Evolutionary conservation across 2,329 filamentous ascomycete species (phyloP).

Genomic region (Parascedosporium putredinis): DNA sequence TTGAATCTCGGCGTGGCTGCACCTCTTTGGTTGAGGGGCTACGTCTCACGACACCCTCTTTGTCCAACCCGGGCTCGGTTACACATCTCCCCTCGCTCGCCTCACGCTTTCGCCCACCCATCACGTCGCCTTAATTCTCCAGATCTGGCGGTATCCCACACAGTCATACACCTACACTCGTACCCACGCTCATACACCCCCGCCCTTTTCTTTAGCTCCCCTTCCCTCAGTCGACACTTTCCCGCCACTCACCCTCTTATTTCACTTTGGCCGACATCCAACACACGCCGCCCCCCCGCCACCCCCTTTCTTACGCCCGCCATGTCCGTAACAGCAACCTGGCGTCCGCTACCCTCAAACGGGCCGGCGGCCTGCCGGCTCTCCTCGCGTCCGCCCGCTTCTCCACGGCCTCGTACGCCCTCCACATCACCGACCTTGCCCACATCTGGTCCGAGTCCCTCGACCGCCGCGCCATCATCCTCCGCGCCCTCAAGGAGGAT

Average conservation of each 20-base stretch:
- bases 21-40: no score
- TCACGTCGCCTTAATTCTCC: background rate
- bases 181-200: no score
- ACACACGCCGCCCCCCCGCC: no score
- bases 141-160: constrained; percentile 1
- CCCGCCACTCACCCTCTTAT: no score
- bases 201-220: no score
- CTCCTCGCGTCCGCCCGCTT: constrained; percentile 54
- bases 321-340: constrained; percentile 26
- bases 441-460: constrained; percentile 63
- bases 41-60: no score
- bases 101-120: background rate
- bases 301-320: background rate
- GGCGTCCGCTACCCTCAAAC: constrained; percentile 36
- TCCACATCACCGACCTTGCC: constrained; percentile 62
- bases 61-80: no score
- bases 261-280: no score
- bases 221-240: no score
- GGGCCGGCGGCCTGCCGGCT: constrained; percentile 37
- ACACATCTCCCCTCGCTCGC: background rate
- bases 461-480: constrained; percentile 49
- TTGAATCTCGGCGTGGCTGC: background rate
- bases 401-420: constrained; percentile 44
- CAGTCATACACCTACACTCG: no score
- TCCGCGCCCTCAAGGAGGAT: constrained; percentile 49